phyloP scores from a whole-genome alignment of 768 basidiomycete species.

The Mycena galericulata region DNA sequence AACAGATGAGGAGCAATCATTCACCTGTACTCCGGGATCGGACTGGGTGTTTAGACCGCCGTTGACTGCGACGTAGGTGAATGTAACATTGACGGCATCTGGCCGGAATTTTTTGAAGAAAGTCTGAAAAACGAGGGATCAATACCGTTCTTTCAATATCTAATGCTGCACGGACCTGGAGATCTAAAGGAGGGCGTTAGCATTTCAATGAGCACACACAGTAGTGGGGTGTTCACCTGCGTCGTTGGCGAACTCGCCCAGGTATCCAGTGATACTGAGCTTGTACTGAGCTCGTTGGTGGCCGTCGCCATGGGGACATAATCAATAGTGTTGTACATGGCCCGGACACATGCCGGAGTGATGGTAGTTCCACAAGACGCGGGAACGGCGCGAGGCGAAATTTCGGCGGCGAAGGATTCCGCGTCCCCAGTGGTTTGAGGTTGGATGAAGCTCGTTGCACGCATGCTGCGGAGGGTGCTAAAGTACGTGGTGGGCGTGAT shows the following conservation, averaged over 20 bases:
- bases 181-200: slow-evolving; percentile 31
- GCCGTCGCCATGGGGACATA: slow-evolving; percentile 58
- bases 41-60: slow-evolving; percentile 67
- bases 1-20: neutral
- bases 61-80: slow-evolving; percentile 59
- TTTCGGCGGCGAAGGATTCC: slow-evolving; percentile 37
- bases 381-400: slow-evolving; percentile 49
- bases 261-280: slow-evolving; percentile 72
- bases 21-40: slow-evolving; percentile 69
- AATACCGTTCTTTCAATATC: slow-evolving; percentile 21
- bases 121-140: slow-evolving; percentile 48
- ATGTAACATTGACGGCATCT: slow-evolving; percentile 57
- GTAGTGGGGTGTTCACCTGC: slow-evolving; percentile 61
- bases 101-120: slow-evolving; percentile 65
- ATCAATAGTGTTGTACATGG: slow-evolving; percentile 62
- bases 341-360: slow-evolving; percentile 70
- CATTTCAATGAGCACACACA: slow-evolving; percentile 16
- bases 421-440: slow-evolving; percentile 59
- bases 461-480: slow-evolving; percentile 62
- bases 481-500: slow-evolving; percentile 81
- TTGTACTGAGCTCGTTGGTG: too few species aligned
- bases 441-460: slow-evolving; percentile 64
- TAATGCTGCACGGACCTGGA: slow-evolving; percentile 36
- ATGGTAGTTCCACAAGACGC: slow-evolving; percentile 57
- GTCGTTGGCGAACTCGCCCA: slow-evolving; percentile 67